phyloP scores from a whole-genome alignment of 352 stramenopile species.

The Phytopythium boreale region DNA sequence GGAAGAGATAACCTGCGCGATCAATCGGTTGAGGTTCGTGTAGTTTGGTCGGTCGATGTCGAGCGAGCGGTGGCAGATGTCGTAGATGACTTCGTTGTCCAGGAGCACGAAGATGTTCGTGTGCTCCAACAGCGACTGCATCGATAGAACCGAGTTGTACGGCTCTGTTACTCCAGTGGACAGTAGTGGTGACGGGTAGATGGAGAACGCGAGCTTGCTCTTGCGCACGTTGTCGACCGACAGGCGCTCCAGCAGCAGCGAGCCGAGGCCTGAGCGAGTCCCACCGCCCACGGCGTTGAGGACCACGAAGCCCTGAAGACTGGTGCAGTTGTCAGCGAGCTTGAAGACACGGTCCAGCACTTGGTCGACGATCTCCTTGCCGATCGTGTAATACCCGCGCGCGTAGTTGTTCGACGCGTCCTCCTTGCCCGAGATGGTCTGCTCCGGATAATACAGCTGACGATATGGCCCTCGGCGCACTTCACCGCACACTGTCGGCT shows the following conservation, averaged over 20 bases:
- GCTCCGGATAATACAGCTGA: slow-evolving; percentile 97
- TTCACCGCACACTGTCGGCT: slow-evolving; percentile 98
- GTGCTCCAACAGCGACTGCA: slow-evolving; percentile 97
- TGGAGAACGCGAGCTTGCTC: slow-evolving; percentile 98
- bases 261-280: slow-evolving; percentile 97
- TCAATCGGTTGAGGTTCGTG: slow-evolving; percentile 98
- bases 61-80: slow-evolving; percentile 96
- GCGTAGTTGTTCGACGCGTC: slow-evolving; percentile 92
- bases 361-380: too few relatives aligned
- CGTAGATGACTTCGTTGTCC: slow-evolving; percentile 99
- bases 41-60: slow-evolving; percentile 99
- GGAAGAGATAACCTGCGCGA: slow-evolving; percentile 98
- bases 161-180: slow-evolving; percentile 96
- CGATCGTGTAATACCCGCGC: slow-evolving; percentile 42
- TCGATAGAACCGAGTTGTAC: slow-evolving; percentile 98
- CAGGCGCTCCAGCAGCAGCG: slow-evolving; percentile 95
- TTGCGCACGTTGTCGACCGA: slow-evolving; percentile 98
- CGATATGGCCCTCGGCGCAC: slow-evolving; percentile 94
- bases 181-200: slow-evolving; percentile 96
- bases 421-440: slow-evolving; percentile 99
- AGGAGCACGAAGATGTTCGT: slow-evolving; percentile 97
- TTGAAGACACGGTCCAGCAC: slow-evolving; percentile 38
- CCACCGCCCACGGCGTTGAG: slow-evolving; percentile 98
- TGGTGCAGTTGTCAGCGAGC: slow-evolving; percentile 96
- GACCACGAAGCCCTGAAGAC: slow-evolving; percentile 97